Conservation (phyloP, 331 rosid species). For the Malus hybrid region DNA sequence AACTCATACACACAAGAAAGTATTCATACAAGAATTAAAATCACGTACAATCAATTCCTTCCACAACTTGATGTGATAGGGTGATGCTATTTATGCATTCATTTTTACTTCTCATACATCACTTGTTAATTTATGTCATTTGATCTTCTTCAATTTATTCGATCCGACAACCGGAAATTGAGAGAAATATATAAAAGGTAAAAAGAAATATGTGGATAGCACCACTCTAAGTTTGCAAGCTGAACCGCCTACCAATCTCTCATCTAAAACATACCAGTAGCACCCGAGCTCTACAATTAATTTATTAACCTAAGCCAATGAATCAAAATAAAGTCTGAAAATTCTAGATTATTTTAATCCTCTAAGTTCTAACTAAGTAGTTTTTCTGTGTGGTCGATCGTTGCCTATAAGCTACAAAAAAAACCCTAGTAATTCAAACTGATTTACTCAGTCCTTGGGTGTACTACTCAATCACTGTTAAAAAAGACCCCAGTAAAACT, state of each 20-base stretch:
- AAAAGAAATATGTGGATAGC: rapidly evolving
- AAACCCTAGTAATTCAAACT: neutral
- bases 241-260: no score
- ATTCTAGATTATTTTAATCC: neutral
- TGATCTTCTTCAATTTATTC: no score
- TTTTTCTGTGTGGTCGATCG: neutral
- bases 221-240: neutral
- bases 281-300: no score
- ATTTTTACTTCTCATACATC: neutral
- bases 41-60: neutral
- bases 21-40: neutral
- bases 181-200: rapidly evolving
- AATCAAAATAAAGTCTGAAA: neutral
- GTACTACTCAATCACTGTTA: neutral
- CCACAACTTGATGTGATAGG: neutral
- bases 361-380: no score
- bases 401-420: neutral
- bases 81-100: rapidly evolving
- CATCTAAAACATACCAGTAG: no score
- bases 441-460: neutral
- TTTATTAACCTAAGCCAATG: no score
- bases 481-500: neutral
- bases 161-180: rapidly evolving
- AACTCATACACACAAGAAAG: neutral
- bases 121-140: no score